These are phyloP conservation scores for Zarea fungicola DNA, from an alignment of 2,329 filamentous ascomycete species.

Conservation along the genomic window DNA sequence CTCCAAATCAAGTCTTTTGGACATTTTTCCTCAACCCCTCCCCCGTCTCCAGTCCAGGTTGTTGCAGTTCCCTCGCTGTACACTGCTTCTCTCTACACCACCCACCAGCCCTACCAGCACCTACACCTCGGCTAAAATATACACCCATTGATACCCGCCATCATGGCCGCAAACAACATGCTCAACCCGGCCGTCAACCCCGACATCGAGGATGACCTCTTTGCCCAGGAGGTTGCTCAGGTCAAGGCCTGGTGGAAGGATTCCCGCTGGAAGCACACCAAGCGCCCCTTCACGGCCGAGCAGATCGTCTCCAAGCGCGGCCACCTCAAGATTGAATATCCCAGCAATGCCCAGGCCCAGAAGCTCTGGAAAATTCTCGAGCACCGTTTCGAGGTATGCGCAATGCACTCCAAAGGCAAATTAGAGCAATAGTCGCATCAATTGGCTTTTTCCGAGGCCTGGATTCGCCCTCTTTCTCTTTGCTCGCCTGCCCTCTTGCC, in stretches of 20 bases:
- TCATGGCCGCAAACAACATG: constrained; percentile 61
- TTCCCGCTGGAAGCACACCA: constrained; percentile 87
- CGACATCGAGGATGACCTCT: constrained; percentile 58
- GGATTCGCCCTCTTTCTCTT: background rate
- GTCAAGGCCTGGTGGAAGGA: constrained; percentile 95
- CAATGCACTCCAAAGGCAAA: background rate
- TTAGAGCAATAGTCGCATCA: background rate
- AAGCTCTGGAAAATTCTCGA: constrained; percentile 94
- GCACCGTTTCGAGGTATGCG: constrained; percentile 69
- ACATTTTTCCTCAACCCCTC: background rate
- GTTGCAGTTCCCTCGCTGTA: background rate
- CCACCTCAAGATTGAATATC: constrained; percentile 83
- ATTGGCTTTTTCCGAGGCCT: constrained; percentile 4
- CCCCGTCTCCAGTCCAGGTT: background rate
- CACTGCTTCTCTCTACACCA: background rate
- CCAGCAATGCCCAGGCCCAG: constrained; percentile 83
- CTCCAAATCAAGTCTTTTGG: constrained; percentile 8
- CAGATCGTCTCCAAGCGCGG: constrained; percentile 96
- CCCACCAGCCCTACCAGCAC: background rate
- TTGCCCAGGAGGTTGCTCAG: constrained; percentile 75
- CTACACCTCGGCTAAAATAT: constrained; percentile 11
- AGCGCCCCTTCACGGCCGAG: constrained; percentile 89
- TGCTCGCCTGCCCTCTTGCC: background rate
- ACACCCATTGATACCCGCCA: constrained; percentile 20
- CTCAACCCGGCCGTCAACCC: constrained; percentile 51